Evolutionary conservation across 2,329 filamentous ascomycete species (phyloP).

Genomic region (Microdochium bolleyi): DNA sequence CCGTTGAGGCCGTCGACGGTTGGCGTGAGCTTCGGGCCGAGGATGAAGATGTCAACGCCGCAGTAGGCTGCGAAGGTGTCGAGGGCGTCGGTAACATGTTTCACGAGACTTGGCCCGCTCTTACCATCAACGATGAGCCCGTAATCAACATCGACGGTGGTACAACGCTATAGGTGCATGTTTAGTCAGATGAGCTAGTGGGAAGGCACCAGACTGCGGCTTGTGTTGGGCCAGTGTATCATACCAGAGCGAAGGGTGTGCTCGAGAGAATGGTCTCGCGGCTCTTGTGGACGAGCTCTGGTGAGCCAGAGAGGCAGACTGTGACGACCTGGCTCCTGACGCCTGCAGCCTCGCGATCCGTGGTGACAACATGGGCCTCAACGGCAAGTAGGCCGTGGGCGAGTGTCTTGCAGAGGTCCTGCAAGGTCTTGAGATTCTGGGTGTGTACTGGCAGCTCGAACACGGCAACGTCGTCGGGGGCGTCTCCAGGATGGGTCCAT

Average conservation of each 20-base stretch:
- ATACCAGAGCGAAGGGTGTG: slow-evolving; percentile 85
- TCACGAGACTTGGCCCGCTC: slow-evolving; percentile 50
- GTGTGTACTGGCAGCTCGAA: slow-evolving; percentile 89
- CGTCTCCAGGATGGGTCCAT: slow-evolving; percentile 89
- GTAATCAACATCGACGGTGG: slow-evolving; percentile 87
- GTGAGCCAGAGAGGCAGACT: slow-evolving; percentile 81
- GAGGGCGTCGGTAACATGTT: slow-evolving; percentile 74
- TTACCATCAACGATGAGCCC: slow-evolving; percentile 73
- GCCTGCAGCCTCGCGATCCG: slow-evolving; percentile 63
- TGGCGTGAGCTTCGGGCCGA: slow-evolving; percentile 80
- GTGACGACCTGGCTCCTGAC: slow-evolving; percentile 57
- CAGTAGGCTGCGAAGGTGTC: slow-evolving; percentile 82
- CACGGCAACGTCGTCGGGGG: slow-evolving; percentile 74
- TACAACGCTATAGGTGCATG: slow-evolving; percentile 62
- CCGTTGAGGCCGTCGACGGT: slow-evolving; percentile 69
- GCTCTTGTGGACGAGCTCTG: slow-evolving; percentile 83
- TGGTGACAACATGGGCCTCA: slow-evolving; percentile 76
- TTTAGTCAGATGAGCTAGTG: slow-evolving; percentile 13
- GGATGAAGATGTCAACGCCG: slow-evolving; percentile 91
- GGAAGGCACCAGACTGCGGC: slow-evolving; percentile 8
- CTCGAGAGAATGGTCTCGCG: slow-evolving; percentile 85
- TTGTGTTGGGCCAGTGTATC: slow-evolving; percentile 24
- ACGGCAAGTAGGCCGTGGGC: slow-evolving; percentile 63
- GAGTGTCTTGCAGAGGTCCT: slow-evolving; percentile 74
- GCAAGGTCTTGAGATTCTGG: slow-evolving; percentile 74